These are phyloP conservation scores for Chalara sp. DNA, from an alignment of 2,329 filamentous ascomycete genomes.

Conservation along the genomic window DNA sequence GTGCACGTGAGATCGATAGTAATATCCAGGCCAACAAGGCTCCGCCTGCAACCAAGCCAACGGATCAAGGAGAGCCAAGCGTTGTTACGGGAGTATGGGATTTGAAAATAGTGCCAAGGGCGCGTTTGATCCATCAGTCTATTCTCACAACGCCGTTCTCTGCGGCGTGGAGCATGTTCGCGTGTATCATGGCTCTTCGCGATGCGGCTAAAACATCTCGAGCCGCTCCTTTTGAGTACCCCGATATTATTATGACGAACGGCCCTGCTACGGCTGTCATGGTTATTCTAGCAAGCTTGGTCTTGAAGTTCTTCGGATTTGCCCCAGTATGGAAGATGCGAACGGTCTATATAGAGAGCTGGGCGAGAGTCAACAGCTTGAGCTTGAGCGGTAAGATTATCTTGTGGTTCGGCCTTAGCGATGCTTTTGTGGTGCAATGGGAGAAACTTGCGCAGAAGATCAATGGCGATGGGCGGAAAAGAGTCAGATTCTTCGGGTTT, in stretches of 20 bases:
- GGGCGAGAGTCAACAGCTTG: slow-evolving; percentile 75
- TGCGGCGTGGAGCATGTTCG: slow-evolving; percentile 56
- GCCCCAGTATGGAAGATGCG: slow-evolving; percentile 55
- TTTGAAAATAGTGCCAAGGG: slow-evolving; percentile 64
- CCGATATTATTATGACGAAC: slow-evolving; percentile 77
- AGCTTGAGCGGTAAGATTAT: slow-evolving; percentile 82
- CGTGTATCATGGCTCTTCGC: slow-evolving; percentile 51
- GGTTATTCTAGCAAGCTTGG: slow-evolving; percentile 50
- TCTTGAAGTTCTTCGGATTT: slow-evolving; percentile 42
- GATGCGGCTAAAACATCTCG: slow-evolving; percentile 19
- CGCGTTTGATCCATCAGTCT: slow-evolving; percentile 75
- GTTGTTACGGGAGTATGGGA: slow-evolving; percentile 21
- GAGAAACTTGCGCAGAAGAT: slow-evolving; percentile 32
- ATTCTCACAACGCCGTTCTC: slow-evolving; percentile 67
- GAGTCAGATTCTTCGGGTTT: slow-evolving; percentile 26
- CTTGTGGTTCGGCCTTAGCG: slow-evolving; percentile 54
- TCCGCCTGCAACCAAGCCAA: slow-evolving; percentile 22
- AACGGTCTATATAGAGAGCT: slow-evolving; percentile 85
- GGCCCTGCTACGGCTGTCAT: slow-evolving; percentile 85
- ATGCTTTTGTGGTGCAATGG: slow-evolving; percentile 81
- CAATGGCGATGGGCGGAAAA: slow-evolving; percentile 15
- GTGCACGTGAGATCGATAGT: slow-evolving; percentile 58
- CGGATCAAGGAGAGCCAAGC: slow-evolving; percentile 15
- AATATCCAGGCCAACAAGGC: not conserved
- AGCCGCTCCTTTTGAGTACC: slow-evolving; percentile 39